phyloP scores from a whole-genome alignment of 441 rosid genomes.

The Brassica balearica region DNA sequence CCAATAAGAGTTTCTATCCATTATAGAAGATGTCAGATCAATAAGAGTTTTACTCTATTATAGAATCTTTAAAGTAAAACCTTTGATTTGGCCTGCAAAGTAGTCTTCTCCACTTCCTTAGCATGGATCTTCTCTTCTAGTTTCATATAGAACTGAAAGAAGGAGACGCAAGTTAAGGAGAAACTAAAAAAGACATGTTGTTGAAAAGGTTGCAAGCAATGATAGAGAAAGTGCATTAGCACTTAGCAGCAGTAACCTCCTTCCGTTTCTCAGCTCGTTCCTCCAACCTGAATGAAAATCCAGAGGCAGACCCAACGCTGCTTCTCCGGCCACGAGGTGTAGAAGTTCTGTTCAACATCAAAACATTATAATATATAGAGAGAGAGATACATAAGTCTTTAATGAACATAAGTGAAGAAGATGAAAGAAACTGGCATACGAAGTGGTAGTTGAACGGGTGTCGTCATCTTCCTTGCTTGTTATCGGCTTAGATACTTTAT shows the following conservation, averaged over 20 bases:
- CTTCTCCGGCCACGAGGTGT: constrained; percentile 64
- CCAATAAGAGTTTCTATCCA: not conserved
- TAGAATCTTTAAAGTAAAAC: constrained; percentile 37
- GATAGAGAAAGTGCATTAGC: constrained; percentile 13
- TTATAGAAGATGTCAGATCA: not conserved
- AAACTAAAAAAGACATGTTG: not conserved
- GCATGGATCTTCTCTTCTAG: constrained; percentile 77
- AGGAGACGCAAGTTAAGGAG: constrained; percentile 21
- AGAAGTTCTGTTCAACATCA: constrained; percentile 54
- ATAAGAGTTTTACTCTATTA: not conserved
- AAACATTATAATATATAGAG: constrained; percentile 15
- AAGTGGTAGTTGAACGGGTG: constrained; percentile 75
- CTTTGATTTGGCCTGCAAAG: constrained; percentile 73
- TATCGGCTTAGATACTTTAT: constrained; percentile 50
- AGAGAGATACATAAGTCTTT: constrained; percentile 13
- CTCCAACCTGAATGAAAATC: constrained; percentile 72
- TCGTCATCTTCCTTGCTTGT: constrained; percentile 78
- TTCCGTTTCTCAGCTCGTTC: constrained; percentile 79
- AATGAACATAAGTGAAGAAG: not conserved
- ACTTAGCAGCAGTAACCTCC: constrained; percentile 51
- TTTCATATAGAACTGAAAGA: constrained; percentile 62
- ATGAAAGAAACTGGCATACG: constrained; percentile 48
- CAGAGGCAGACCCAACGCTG: constrained; percentile 58
- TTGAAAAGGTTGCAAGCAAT: not conserved
- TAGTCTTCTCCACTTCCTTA: constrained; percentile 65